Evolutionary conservation across 2,329 filamentous ascomycete species (phyloP), one percentile per base, ranked within the genome.

Genomic region (Endoconidiophora laricicola): DNA sequence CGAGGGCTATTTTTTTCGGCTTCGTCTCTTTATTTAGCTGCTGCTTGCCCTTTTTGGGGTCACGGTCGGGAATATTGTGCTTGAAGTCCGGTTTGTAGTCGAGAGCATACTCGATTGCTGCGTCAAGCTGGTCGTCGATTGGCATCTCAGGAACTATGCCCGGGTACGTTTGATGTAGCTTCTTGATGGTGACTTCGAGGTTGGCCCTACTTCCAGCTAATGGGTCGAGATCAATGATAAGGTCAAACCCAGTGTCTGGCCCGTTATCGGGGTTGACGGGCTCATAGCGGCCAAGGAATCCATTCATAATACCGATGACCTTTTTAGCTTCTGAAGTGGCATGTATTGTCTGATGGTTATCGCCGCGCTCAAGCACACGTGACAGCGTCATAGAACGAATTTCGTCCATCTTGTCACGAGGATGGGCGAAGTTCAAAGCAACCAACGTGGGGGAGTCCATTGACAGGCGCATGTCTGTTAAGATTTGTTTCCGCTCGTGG

Each of bases 321-420:
- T 94, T 90, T 16, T 72, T 67, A 44, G 71, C 65, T 42, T 82
- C 76, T 50, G 84, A 82, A 43, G 77, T 82, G 9, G 90, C 88
- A 59, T 91, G 87, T 53, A 98, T 96, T 0, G 91, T 98, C 66
- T 98, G 91, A 63, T 98, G 91, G 60, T 96, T 96, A 63, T 98
- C 87, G 12, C 91, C 91, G 20, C 91, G 82, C 4, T 78, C 73
- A 18, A 95, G 68, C 1, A 98, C 86, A 46, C 91, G 80, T 55
- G 80, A 74, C 52, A 78, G 80, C 1, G 87, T 94, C 23, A 90
- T 71, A 51, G 76, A 69, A 42, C 84, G 76, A 54, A 96, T 85
- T 29, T 76, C 70, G 46, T 83, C 73, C 6, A 91, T 74, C 56
- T 86, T 69, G 48, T 83, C 76, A 59, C 94, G 69, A 52, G 87